Conservation (phyloP, 805 yeast species). For the Candida argentea region DNA sequence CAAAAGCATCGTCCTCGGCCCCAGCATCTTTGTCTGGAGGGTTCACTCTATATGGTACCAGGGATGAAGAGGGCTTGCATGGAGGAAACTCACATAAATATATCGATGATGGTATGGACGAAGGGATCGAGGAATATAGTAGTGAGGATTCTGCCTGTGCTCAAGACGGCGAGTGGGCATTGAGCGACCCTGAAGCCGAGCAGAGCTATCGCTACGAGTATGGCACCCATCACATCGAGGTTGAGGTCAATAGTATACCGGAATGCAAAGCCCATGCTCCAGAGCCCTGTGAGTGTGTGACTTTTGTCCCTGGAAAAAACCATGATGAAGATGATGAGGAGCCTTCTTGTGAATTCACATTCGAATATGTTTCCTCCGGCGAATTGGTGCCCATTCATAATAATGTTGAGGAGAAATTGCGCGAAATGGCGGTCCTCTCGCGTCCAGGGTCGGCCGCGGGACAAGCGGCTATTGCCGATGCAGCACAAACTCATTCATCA, state of each 20-base stretch:
- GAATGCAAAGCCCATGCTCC: conserved; percentile 20
- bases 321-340: conserved; percentile 15
- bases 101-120: conserved; percentile 8
- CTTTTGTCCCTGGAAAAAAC: conserved; percentile 6
- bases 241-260: conserved; percentile 27
- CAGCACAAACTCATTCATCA: conserved; percentile 2
- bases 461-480: conserved; percentile 2
- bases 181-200: conserved; percentile 23
- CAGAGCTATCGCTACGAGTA: conserved; percentile 18
- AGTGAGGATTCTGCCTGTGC: too few species aligned
- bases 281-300: conserved; percentile 17
- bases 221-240: conserved; percentile 31
- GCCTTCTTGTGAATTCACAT: conserved; percentile 35
- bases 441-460: conserved; percentile 4
- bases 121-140: conserved; percentile 27
- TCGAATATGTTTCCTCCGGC: conserved; percentile 33
- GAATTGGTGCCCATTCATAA: conserved; percentile 30
- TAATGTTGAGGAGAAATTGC: conserved; percentile 28
- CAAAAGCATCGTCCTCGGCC: background rate
- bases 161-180: too few species aligned
- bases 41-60: conserved; percentile 23
- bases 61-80: conserved; percentile 31
- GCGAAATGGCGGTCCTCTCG: conserved; percentile 19
- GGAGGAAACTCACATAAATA: conserved; percentile 18
- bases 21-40: conserved; percentile 9